Base-by-base conservation (phyloP, 2,329 filamentous ascomycete species). In the Lasiodiplodia sp. region DNA sequence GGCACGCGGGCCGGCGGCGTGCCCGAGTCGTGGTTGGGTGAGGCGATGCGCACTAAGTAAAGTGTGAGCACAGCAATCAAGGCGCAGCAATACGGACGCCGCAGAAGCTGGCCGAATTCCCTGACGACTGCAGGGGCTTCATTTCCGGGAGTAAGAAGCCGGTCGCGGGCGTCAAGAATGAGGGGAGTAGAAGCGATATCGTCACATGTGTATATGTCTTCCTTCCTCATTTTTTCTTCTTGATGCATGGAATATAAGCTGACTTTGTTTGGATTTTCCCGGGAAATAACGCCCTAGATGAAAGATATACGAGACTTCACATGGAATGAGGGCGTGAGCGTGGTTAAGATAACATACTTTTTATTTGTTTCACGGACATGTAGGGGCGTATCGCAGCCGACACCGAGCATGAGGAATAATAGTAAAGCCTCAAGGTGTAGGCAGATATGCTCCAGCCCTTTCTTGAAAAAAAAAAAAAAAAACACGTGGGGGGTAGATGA, bases 1-100 rank as follows among this genome's bases (percentile, higher is more conserved):
- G 65, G 65, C 40, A 52, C 65, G 65, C 65, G 65, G 44, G 65
- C 65, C 53, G 65, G 55, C 40, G 53, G 65, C 10, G 16, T 64
- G 37, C 47, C 44, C 10, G 60, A 47, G n/a, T 38, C 18, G 25
- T n/a, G 12, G 60, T 10, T 47, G 4, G 52, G 60, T 31, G 60
- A 64, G 47, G 60, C 31, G 4, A 53, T 53, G 60, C 40, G 6
- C 10, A 21, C n/a, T 21, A 16, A 16, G 23, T 28, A 21, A 28
- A 47, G n/a, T 8, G 44, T 16, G 44, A 47, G n/a, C n/a, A 10
- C 16, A 47, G 10, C 8, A 47, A 47, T 21, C 44, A 47, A 21
- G 44, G n/a, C n/a, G 6, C 18, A 47, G 8, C 40, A 18, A 47
- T 47, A 47, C 4, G 14, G 18, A 34, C 31, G 31, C 31, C 31